Percentiles rank a stretch among this genome's conserved stretches.
phyloP scores from a whole-genome alignment of 1,139 yeast species.

The Geotrichum bryndzae region DNA sequence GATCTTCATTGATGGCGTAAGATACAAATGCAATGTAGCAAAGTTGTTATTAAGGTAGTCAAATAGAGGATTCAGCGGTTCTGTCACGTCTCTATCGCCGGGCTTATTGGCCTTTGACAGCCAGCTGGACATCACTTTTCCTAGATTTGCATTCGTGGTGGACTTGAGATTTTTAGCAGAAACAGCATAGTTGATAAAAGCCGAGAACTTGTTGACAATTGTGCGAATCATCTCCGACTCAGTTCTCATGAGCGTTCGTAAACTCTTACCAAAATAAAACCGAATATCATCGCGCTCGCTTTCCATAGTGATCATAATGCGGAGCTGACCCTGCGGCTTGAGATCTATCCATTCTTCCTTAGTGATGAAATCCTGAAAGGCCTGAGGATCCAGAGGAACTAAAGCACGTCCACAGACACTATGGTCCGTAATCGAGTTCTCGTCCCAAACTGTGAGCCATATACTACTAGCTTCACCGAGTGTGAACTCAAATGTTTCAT shows the following conservation, averaged over 20 bases:
- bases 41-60: slow-evolving; percentile 69
- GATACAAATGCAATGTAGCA: slow-evolving; percentile 55
- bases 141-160: slow-evolving; percentile 30
- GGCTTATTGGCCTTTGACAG: slow-evolving; percentile 40
- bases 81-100: slow-evolving; percentile 52
- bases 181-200: slow-evolving; percentile 42
- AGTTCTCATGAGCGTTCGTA: slow-evolving; percentile 55
- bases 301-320: slow-evolving; percentile 66
- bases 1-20: slow-evolving; percentile 53
- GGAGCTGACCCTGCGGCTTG: slow-evolving; percentile 61
- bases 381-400: slow-evolving; percentile 57
- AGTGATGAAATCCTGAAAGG: slow-evolving; percentile 62
- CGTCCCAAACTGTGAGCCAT: slow-evolving; percentile 71
- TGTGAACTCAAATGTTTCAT: slow-evolving; percentile 69
- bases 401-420: slow-evolving; percentile 65
- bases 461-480: slow-evolving; percentile 37
- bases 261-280: slow-evolving; percentile 72
- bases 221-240: slow-evolving; percentile 59
- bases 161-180: slow-evolving; percentile 36
- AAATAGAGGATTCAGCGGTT: slow-evolving; percentile 68
- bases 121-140: slow-evolving; percentile 44
- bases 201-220: slow-evolving; percentile 57
- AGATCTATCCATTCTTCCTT: slow-evolving; percentile 53
- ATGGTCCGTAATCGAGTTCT: slow-evolving; percentile 48
- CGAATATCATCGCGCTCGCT: slow-evolving; percentile 71